Percentiles rank a stretch among this genome's conserved stretches.
phyloP scores from a whole-genome alignment of 306 rosid species.

The Gleditsia sinensis region DNA sequence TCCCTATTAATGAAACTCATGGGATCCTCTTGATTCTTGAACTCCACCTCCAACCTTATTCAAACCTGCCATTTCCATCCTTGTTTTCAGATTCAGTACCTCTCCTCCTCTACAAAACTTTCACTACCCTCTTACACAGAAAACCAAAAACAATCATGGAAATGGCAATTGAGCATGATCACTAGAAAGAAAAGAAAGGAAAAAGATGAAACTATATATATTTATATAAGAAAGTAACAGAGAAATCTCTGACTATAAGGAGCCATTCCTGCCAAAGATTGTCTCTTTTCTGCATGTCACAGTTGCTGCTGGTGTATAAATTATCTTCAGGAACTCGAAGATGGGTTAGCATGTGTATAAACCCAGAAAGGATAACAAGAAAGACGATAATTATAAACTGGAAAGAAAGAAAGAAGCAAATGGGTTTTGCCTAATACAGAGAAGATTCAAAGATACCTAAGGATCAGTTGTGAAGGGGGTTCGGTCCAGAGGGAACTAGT shows the following conservation, averaged over 20 bases:
- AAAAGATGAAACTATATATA: background rate
- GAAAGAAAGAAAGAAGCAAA: background rate
- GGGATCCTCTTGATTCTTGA: conserved; percentile 77
- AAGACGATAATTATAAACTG: conserved; percentile 23
- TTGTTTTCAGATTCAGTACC: conserved; percentile 65
- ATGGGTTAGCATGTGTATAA: background rate
- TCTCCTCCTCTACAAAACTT: conserved; percentile 40
- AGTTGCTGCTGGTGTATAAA: conserved; percentile 25
- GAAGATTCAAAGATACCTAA: conserved; percentile 19
- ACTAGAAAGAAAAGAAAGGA: background rate
- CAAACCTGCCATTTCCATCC: conserved; percentile 63
- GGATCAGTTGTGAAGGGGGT: conserved; percentile 92
- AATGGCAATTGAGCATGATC: conserved; percentile 48
- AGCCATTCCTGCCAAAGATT: conserved; percentile 25
- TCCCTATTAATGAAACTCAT: conserved; percentile 69
- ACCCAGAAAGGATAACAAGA: conserved; percentile 25
- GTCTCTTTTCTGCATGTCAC: conserved; percentile 37
- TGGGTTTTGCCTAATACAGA: conserved; percentile 16
- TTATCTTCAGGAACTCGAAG: conserved; percentile 28
- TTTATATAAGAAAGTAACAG: background rate
- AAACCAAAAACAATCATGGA: conserved; percentile 67
- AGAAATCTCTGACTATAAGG: too few species aligned
- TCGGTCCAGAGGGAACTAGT: conserved; percentile 90
- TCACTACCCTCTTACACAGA: conserved; percentile 11
- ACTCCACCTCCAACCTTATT: conserved; percentile 30